These are phyloP conservation scores for Brassica hybrid DNA, from an alignment of 441 rosid genomes.

Conservation along the genomic window DNA sequence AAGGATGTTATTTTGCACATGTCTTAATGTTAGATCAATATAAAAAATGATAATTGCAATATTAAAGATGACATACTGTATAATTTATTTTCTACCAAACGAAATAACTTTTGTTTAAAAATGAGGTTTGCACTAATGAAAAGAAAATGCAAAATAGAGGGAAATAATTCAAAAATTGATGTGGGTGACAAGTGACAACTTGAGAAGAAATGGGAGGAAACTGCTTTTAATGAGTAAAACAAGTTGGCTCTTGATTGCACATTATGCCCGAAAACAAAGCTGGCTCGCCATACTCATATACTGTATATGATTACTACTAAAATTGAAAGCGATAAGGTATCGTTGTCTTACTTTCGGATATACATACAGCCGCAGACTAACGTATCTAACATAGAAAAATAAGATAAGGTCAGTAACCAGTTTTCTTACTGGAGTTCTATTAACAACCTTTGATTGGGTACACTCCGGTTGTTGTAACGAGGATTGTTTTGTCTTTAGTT, in stretches of 20 bases:
- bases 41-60: background rate
- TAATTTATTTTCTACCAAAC: background rate
- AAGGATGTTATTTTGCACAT: background rate
- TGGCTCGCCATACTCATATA: background rate
- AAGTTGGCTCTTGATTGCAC: constrained; percentile 30
- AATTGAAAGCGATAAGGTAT: background rate
- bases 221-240: too few species aligned
- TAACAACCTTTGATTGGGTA: too few species aligned
- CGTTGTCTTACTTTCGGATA: background rate
- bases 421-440: too few species aligned
- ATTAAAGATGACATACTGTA: background rate
- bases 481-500: too few species aligned
- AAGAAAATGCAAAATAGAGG: background rate
- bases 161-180: background rate
- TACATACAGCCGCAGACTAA: background rate
- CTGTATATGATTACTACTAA: background rate
- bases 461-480: too few species aligned
- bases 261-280: background rate
- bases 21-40: background rate
- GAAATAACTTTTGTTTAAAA: background rate
- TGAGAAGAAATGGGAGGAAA: constrained; percentile 14
- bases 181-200: constrained; percentile 15
- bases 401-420: too few species aligned
- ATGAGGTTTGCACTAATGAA: background rate
- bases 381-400: background rate